Conservation (phyloP, 768 basidiomycete species). For the Fomitopsis serialis region DNA sequence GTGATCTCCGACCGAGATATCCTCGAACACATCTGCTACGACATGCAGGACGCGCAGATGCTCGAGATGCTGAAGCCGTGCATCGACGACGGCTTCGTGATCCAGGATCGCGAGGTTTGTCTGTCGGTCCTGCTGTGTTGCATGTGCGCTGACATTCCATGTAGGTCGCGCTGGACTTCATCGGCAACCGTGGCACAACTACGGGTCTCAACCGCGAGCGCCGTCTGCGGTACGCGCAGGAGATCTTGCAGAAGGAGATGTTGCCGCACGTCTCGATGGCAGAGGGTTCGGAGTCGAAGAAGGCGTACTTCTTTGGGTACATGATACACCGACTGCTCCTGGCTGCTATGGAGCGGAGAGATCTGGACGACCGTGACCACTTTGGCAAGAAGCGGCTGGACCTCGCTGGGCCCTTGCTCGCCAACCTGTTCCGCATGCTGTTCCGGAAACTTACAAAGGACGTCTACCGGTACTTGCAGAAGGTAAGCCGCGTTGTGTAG, state of each 20-base stretch:
- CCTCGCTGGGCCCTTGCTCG: slow-evolving; percentile 90
- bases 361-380: slow-evolving; percentile 98
- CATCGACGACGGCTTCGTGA: slow-evolving; percentile 97
- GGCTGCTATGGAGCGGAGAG: slow-evolving; percentile 89
- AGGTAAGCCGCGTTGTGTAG: slow-evolving; percentile 46
- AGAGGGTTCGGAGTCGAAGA: slow-evolving; percentile 94
- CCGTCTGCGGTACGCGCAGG: slow-evolving; percentile 93
- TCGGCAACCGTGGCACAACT: slow-evolving; percentile 95
- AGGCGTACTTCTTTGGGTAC: slow-evolving; percentile 99
- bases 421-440: slow-evolving; percentile 96
- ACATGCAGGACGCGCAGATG: slow-evolving; percentile 93
- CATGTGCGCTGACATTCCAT: slow-evolving; percentile 9
- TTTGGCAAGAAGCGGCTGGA: slow-evolving; percentile 98
- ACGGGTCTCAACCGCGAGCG: slow-evolving; percentile 88
- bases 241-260: slow-evolving; percentile 98
- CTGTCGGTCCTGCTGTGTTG: neutral
- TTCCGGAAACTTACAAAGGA: slow-evolving; percentile 96
- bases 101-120: slow-evolving; percentile 89
- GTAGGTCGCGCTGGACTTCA: slow-evolving; percentile 85
- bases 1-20: slow-evolving; percentile 98
- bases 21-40: slow-evolving; percentile 97
- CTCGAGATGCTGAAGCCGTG: slow-evolving; percentile 98
- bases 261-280: slow-evolving; percentile 94
- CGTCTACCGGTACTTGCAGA: slow-evolving; percentile 94
- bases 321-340: slow-evolving; percentile 96